phyloP scores from a whole-genome alignment of 768 basidiomycete genomes.

The Peribolospora baueri region DNA sequence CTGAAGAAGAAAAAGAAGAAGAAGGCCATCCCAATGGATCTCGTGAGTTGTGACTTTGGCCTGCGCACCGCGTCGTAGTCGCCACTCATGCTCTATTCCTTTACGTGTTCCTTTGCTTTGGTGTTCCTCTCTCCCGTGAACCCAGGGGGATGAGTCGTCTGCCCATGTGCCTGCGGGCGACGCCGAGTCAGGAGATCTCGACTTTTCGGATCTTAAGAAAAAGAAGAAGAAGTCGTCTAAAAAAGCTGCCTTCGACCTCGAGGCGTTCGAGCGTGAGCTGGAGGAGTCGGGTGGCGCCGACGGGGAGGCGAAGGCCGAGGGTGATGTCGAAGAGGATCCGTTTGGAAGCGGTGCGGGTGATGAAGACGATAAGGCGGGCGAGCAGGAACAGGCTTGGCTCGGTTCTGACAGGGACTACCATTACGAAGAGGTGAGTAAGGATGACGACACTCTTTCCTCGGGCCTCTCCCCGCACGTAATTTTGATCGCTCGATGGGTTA shows the following conservation, averaged over 20 bases:
- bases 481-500: background rate
- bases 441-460: background rate
- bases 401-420: constrained; percentile 81
- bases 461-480: background rate
- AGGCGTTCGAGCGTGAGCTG: constrained; percentile 83
- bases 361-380: constrained; percentile 8
- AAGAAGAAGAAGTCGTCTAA: constrained; percentile 46
- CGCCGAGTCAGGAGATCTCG: constrained; percentile 46
- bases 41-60: background rate
- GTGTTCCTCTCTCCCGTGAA: constrained; percentile 3
- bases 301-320: constrained; percentile 17
- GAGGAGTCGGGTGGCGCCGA: constrained; percentile 24
- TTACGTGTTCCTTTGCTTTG: background rate
- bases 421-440: constrained; percentile 53
- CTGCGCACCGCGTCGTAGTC: constrained; percentile 5
- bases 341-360: constrained; percentile 7
- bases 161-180: constrained; percentile 14
- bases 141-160: background rate
- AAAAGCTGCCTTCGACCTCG: constrained; percentile 68
- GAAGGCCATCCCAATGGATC: constrained; percentile 18
- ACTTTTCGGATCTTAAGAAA: constrained; percentile 80
- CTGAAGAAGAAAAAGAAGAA: constrained; percentile 27
- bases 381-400: constrained; percentile 48
- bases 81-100: constrained; percentile 1
- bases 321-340: constrained; percentile 39